These are phyloP conservation scores for Wickerhamiella dianesei DNA, from an alignment of 805 yeast species.

Conservation along the genomic window DNA sequence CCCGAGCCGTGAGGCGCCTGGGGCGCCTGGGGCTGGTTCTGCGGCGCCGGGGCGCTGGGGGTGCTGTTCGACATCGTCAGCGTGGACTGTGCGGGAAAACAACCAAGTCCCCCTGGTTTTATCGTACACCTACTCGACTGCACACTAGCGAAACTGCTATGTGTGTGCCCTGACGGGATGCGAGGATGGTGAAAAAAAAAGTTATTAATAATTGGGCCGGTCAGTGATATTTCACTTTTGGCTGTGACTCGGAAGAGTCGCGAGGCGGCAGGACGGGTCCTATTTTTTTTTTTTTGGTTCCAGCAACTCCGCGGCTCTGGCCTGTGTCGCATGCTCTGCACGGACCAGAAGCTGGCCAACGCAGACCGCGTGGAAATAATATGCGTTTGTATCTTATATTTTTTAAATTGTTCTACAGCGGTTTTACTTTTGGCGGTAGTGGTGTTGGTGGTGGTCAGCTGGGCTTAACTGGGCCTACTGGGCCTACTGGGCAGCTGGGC, in stretches of 20 bases:
- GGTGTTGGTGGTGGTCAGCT: no score
- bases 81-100: slow-evolving; percentile 1
- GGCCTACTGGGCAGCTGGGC: no score
- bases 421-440: no score
- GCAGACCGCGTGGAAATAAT: background rate
- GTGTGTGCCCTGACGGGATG: background rate
- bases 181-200: background rate
- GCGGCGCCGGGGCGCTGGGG: background rate
- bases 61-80: background rate
- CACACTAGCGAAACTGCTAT: background rate
- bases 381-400: no score
- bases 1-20: slow-evolving; percentile 1
- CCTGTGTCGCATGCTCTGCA: background rate
- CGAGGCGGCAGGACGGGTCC: no score
- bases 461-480: no score
- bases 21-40: background rate
- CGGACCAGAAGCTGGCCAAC: background rate
- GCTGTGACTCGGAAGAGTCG: no score
- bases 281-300: background rate
- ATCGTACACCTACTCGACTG: background rate
- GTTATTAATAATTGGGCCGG: background rate
- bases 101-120: background rate
- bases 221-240: background rate
- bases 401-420: no score
- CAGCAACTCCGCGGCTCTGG: background rate